Evolutionary conservation across 345 rosid species (phyloP).

Genomic region (Physaria fendleri): DNA sequence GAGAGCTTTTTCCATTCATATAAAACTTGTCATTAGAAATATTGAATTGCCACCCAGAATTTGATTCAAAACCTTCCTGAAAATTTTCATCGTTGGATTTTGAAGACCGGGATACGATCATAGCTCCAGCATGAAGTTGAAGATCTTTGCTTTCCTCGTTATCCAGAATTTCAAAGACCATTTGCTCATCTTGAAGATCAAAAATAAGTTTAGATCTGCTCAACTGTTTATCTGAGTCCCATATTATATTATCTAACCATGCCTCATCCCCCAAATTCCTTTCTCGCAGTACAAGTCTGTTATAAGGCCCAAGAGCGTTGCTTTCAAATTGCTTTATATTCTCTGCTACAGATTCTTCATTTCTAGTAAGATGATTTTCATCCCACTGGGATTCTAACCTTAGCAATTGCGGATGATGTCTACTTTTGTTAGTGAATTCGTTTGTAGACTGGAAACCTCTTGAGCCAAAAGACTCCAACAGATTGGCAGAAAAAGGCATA

Average conservation of each 20-base stretch:
- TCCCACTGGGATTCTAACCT: conserved; percentile 59
- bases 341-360: conserved; percentile 25
- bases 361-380: conserved; percentile 27
- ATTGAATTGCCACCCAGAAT: conserved; percentile 76
- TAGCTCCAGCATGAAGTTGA: conserved; percentile 87
- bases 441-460: conserved; percentile 26
- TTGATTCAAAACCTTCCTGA: conserved; percentile 45
- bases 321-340: conserved; percentile 37
- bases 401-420: conserved; percentile 80
- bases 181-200: conserved; percentile 92
- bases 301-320: conserved; percentile 42
- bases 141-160: conserved; percentile 54
- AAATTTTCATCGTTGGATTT: conserved; percentile 40
- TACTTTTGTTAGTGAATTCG: conserved; percentile 28
- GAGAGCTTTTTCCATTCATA: conserved; percentile 76
- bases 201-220: conserved; percentile 70
- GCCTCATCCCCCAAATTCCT: conserved; percentile 59
- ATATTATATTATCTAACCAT: conserved; percentile 76
- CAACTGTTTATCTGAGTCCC: conserved; percentile 53
- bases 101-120: conserved; percentile 57
- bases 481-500: conserved; percentile 34
- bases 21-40: conserved; percentile 94
- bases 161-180: conserved; percentile 87
- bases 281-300: conserved; percentile 48
- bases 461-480: conserved; percentile 52